Evolutionary conservation across 371 early-diverging fungal genomes (phyloP).

Genomic region (Capillidium heterosporum): DNA sequence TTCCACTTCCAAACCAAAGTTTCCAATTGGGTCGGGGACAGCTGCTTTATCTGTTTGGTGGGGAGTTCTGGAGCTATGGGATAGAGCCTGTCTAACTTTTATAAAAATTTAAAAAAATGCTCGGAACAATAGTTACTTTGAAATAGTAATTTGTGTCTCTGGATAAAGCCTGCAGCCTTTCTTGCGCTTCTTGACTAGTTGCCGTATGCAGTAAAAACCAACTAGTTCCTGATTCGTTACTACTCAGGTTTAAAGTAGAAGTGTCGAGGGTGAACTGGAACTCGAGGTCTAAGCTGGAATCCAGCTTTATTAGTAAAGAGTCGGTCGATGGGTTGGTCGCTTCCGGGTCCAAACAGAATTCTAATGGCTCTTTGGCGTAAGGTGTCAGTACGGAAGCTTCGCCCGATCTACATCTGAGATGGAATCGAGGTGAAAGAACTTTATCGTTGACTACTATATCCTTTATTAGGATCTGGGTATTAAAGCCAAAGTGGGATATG

Average conservation of each 20-base stretch:
- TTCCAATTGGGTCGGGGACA: background rate
- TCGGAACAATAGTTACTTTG: too few relatives aligned
- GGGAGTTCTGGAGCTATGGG: background rate
- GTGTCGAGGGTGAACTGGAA: background rate
- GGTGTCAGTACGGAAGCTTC: background rate
- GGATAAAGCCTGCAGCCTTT: background rate
- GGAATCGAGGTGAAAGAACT: background rate
- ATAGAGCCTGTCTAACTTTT: background rate
- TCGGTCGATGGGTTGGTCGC: background rate
- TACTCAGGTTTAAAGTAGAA: background rate
- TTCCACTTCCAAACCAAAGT: conserved; percentile 1
- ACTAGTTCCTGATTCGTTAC: background rate
- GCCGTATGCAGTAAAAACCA: conserved; percentile 3
- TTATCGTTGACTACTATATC: background rate
- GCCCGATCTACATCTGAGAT: conserved; percentile 1
- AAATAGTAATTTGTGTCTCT: background rate
- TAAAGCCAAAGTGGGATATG: background rate
- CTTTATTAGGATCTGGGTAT: background rate
- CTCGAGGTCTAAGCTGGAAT: background rate
- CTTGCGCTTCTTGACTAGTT: background rate
- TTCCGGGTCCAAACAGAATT: conserved; percentile 1
- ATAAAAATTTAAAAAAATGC: too few relatives aligned
- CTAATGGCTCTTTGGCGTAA: background rate
- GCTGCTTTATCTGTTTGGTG: background rate
- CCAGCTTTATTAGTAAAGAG: background rate